Percentiles rank a stretch among this genome's conserved stretches.
These are phyloP conservation scores for Gaeumannomyces tritici DNA, from an alignment of 2,329 filamentous ascomycete genomes.

Conservation along the genomic window DNA sequence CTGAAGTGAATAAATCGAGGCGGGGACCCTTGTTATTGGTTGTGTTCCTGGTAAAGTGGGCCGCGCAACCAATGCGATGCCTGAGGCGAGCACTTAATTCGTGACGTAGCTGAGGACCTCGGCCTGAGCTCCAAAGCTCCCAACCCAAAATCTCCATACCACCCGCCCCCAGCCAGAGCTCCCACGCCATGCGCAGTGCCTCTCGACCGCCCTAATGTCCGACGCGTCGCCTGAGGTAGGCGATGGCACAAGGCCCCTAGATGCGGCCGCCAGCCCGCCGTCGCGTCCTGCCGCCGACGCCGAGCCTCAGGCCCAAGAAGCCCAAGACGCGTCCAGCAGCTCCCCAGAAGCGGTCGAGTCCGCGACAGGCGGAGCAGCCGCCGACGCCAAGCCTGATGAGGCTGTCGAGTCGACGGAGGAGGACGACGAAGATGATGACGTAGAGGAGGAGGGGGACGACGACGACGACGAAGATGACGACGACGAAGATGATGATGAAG, in stretches of 20 bases:
- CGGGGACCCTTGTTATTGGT: conserved; percentile 2
- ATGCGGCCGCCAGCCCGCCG: background rate
- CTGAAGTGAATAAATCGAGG: background rate
- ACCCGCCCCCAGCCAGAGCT: background rate
- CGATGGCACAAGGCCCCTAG: background rate
- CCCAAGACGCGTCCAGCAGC: background rate
- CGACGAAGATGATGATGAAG: conserved; percentile 68
- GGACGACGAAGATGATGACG: conserved; percentile 22
- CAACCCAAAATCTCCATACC: background rate
- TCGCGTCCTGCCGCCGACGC: background rate
- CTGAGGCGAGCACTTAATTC: conserved; percentile 2
- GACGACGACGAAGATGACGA: conserved; percentile 47
- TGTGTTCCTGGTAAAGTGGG: background rate
- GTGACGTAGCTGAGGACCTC: conserved; percentile 5
- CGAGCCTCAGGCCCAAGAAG: background rate
- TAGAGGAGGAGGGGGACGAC: conserved; percentile 33
- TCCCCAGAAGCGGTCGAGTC: background rate
- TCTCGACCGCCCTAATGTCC: conserved; percentile 9
- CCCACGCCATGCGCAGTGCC: conserved; percentile 6
- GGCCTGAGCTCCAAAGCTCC: conserved; percentile 2
- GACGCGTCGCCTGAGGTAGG: conserved; percentile 7
- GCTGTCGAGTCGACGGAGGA: conserved; percentile 8
- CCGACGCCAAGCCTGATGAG: conserved; percentile 1
- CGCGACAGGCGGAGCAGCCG: background rate
- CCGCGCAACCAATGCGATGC: background rate